Evolutionary conservation across 1,284 basidiomycete species (phyloP).

Genomic region (Apiotrichum gamsii): DNA sequence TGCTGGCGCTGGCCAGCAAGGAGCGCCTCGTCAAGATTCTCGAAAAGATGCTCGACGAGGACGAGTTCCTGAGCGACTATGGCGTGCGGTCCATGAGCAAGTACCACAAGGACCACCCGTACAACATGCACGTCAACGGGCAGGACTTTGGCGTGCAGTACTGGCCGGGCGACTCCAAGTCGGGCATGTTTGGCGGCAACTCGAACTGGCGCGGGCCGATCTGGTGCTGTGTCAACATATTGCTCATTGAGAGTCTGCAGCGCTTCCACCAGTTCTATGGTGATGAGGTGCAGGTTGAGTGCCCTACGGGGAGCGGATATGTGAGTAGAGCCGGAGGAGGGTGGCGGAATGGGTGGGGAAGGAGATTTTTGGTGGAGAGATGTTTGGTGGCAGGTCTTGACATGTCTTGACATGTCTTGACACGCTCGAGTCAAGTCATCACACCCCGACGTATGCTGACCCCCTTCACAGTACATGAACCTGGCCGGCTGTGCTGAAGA

Average conservation of each 20-base stretch:
- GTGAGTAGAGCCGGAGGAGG: conserved; percentile 34
- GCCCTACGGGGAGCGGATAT: conserved; percentile 89
- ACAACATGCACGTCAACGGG: conserved; percentile 89
- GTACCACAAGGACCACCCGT: conserved; percentile 83
- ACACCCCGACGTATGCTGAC: too few species aligned
- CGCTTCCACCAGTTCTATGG: conserved; percentile 67
- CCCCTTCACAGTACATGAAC: conserved; percentile 70
- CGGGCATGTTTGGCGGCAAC: conserved; percentile 91
- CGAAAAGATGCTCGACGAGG: conserved; percentile 93
- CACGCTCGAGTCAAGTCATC: too few species aligned
- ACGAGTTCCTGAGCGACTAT: conserved; percentile 90
- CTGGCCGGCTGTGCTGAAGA: conserved; percentile 89
- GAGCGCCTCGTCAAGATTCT: conserved; percentile 81
- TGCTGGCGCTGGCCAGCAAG: conserved; percentile 85
- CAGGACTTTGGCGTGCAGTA: conserved; percentile 87
- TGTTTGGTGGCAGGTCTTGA: too few species aligned
- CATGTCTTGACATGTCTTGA: too few species aligned
- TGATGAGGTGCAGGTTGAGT: conserved; percentile 80
- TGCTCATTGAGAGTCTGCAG: conserved; percentile 42
- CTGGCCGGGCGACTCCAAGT: conserved; percentile 95
- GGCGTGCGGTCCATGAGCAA: conserved; percentile 93
- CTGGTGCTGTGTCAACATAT: conserved; percentile 90
- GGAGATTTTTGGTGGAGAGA: too few species aligned
- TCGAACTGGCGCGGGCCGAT: conserved; percentile 83
- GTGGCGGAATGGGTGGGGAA: too few species aligned